phyloP scores from a whole-genome alignment of 179 eudicot species.

The Gypsophila paniculata region DNA sequence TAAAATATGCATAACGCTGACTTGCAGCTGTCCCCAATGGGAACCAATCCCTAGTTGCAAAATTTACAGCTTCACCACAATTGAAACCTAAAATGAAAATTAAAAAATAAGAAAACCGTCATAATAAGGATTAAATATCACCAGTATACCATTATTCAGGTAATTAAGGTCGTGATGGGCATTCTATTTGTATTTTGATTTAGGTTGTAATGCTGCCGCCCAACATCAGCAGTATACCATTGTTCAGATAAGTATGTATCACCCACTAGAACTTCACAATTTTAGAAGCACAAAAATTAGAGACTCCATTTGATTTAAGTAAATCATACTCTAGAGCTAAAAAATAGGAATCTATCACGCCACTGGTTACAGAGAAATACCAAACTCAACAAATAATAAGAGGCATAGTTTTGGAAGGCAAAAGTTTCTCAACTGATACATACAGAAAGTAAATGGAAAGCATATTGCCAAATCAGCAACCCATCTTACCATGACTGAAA shows the following conservation, averaged over 20 bases:
- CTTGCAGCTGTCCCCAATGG: conserved; percentile 83
- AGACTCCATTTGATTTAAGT: not conserved
- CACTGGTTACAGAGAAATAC: not conserved
- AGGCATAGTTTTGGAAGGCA: too few relatives aligned
- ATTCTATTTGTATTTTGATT: too few relatives aligned
- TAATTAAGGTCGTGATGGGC: too few relatives aligned
- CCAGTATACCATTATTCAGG: too few relatives aligned
- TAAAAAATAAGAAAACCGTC: not conserved
- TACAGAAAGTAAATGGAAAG: not conserved
- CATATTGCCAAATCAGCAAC: conserved; percentile 8
- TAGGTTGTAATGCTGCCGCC: too few relatives aligned
- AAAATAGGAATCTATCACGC: not conserved
- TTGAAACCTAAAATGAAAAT: conserved; percentile 61
- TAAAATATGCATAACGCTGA: conserved; percentile 83
- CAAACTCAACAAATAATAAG: too few relatives aligned
- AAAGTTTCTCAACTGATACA: too few relatives aligned
- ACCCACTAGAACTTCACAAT: not conserved
- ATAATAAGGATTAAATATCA: not conserved
- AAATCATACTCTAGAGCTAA: not conserved
- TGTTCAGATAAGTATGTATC: too few relatives aligned
- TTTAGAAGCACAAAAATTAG: not conserved
- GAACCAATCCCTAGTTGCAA: conserved; percentile 93
- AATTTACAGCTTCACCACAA: conserved; percentile 98
- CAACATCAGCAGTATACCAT: too few relatives aligned
- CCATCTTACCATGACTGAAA: conserved; percentile 86